Percentiles rank a stretch among this genome's conserved stretches.
These are phyloP conservation scores for Discostella pseudostelligera DNA, from an alignment of 108 stramenopile species.

Conservation along the genomic window DNA sequence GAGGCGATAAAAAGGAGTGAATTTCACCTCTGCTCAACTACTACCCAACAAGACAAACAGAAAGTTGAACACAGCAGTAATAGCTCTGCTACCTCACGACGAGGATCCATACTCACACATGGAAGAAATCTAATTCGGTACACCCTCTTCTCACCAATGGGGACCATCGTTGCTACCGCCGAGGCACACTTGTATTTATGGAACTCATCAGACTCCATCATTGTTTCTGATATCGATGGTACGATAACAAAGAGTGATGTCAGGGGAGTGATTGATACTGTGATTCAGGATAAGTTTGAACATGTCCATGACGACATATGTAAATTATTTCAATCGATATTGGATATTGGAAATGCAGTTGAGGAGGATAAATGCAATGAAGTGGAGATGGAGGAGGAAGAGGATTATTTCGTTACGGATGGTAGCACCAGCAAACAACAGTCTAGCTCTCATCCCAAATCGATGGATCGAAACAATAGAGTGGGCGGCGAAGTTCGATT, in stretches of 20 bases:
- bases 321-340: slow-evolving; percentile 52
- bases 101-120: slow-evolving; percentile 18
- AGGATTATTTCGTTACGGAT: neutral
- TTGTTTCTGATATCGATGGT: slow-evolving; percentile 82
- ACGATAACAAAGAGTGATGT: slow-evolving; percentile 79
- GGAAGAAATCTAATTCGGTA: slow-evolving; percentile 46
- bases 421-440: neutral
- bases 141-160: slow-evolving; percentile 11
- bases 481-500: slow-evolving; percentile 48
- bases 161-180: slow-evolving; percentile 41
- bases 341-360: slow-evolving; percentile 3
- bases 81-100: neutral
- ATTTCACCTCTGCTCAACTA: neutral
- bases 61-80: neutral
- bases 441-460: too few species aligned
- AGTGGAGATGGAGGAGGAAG: slow-evolving; percentile 5
- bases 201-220: slow-evolving; percentile 51
- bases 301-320: slow-evolving; percentile 71
- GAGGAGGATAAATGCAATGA: neutral
- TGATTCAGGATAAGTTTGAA: slow-evolving; percentile 57
- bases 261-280: slow-evolving; percentile 68
- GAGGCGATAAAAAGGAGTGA: slow-evolving; percentile 51
- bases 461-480: neutral
- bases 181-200: slow-evolving; percentile 67
- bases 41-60: neutral